A percentile compares a stretch with the other conserved stretches of the same genome.
These are phyloP conservation scores for Stephanodiscus minutulus DNA, from an alignment of 108 stramenopile genomes.

Conservation along the genomic window DNA sequence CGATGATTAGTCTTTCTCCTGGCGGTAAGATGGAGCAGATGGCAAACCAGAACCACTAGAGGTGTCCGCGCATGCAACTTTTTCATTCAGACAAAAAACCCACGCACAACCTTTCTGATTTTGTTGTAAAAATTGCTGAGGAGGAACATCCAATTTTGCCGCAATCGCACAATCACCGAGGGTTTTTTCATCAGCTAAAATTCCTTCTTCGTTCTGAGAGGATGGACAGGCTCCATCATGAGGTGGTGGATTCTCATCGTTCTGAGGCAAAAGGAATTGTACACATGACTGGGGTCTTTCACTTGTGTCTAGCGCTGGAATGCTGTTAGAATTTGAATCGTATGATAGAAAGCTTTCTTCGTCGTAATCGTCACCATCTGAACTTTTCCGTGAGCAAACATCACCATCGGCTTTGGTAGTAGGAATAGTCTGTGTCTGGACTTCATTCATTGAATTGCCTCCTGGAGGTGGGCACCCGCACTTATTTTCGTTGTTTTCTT, in stretches of 20 bases:
- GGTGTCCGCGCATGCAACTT: too few relatives aligned
- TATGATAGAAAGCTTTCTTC: slow-evolving; percentile 2
- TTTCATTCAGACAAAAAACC: neutral
- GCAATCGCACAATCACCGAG: neutral
- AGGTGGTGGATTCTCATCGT: neutral
- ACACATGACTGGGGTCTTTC: neutral
- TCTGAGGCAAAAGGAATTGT: too few relatives aligned
- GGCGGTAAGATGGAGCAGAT: slow-evolving; percentile 1
- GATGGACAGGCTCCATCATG: neutral
- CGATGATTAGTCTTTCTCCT: neutral
- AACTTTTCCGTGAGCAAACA: neutral
- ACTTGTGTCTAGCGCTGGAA: neutral
- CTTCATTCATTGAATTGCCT: neutral
- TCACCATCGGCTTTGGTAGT: neutral
- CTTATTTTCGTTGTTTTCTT: neutral
- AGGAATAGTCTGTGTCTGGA: neutral
- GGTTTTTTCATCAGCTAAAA: neutral
- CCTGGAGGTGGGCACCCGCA: neutral
- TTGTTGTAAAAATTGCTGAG: neutral
- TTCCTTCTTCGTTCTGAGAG: neutral
- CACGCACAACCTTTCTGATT: slow-evolving; percentile 3
- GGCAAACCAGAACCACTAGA: slow-evolving; percentile 48
- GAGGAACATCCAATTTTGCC: neutral
- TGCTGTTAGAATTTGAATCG: neutral
- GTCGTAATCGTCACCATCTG: neutral